Base-by-base conservation (phyloP, 1,284 basidiomycete genomes). In the Psilocybe mexicana region DNA sequence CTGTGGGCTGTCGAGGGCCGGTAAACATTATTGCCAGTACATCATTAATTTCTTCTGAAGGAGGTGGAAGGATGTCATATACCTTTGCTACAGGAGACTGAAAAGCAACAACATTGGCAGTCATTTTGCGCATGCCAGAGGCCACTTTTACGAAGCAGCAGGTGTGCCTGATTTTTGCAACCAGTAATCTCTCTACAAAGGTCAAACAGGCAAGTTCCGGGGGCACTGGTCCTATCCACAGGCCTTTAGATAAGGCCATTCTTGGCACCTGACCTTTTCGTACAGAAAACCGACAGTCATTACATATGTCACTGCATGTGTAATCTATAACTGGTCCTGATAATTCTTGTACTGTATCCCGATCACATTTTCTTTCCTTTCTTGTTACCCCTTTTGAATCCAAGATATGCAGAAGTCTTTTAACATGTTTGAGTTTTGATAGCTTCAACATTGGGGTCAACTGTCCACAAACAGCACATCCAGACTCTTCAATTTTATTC, bases 341-440 rank as follows among this genome's bases (percentile, higher is more conserved):
- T 6, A 40, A 40, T 40, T 4, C 10, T 6, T 5, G 3, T 6
- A 40, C 14, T 40, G 6, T 40, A 12, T 6, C n/a, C 14, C 4
- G 6, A 12, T 12, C 11, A 6, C 3, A 12, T 12, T 12, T 40
- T 6, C n/a, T 5, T 12, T 40, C 38, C n/a, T 12, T 4, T 40
- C n/a, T 40, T 40, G 38, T 40, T 6, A 40, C n/a, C 4, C 38
- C 38, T 6, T 5, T 5, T 12, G 11, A 40, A 6, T 40, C 38
- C 3, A 40, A 12, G 3, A 64, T 24, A 58, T 65, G 54, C 2
- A 67, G 45, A 10, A 54, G 8, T 3, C 59, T 55, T 46, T 66
- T 61, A 2, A 66, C 55, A 28, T 48, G 42, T 26, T 61, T 59
- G 2, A 70, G 30, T 3, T 12, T 11, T 10, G 26, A 59, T 28